A percentile compares a stretch with the other conserved stretches of the same genome.
phyloP scores from a whole-genome alignment of 2,329 filamentous ascomycete species.

The Diaporthe amygdali region DNA sequence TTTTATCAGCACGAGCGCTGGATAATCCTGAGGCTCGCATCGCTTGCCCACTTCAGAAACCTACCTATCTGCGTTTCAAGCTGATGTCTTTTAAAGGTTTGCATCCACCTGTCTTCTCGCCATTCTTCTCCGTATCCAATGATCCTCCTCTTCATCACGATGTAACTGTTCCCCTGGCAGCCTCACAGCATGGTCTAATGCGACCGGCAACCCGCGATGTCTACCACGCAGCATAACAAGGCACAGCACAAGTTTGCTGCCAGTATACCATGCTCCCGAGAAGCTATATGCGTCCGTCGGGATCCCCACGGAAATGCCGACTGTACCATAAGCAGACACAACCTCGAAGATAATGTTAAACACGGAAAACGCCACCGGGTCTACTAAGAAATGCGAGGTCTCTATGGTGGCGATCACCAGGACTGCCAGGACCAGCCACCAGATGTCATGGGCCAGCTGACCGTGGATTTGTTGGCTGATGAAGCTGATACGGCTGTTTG shows the following conservation, averaged over 20 bases:
- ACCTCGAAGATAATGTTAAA: slow-evolving; percentile 65
- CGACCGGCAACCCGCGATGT: slow-evolving; percentile 60
- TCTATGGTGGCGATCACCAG: slow-evolving; percentile 66
- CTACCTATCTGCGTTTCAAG: too few species aligned
- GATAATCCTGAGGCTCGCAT: too few species aligned
- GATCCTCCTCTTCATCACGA: slow-evolving; percentile 46
- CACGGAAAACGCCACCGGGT: slow-evolving; percentile 59
- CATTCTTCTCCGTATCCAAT: slow-evolving; percentile 43
- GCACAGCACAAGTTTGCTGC: slow-evolving; percentile 62
- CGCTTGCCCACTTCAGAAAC: too few species aligned
- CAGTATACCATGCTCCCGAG: slow-evolving; percentile 56
- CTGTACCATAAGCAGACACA: slow-evolving; percentile 62
- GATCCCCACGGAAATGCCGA: slow-evolving; percentile 62
- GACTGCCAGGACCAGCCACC: slow-evolving; percentile 66
- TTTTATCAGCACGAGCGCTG: too few species aligned
- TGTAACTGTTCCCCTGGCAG: slow-evolving; percentile 43
- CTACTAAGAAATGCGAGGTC: slow-evolving; percentile 54
- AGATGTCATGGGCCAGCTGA: slow-evolving; percentile 69
- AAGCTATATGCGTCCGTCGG: slow-evolving; percentile 59
- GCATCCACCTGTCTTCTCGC: slow-evolving; percentile 26
- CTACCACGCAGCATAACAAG: slow-evolving; percentile 61
- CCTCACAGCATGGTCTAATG: slow-evolving; percentile 57
- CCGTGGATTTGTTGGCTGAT: slow-evolving; percentile 61
- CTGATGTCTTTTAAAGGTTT: background rate
- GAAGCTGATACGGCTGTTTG: slow-evolving; percentile 51